phyloP scores from a whole-genome alignment of 2,329 filamentous ascomycete genomes.

The Talaromyces marneffei region DNA sequence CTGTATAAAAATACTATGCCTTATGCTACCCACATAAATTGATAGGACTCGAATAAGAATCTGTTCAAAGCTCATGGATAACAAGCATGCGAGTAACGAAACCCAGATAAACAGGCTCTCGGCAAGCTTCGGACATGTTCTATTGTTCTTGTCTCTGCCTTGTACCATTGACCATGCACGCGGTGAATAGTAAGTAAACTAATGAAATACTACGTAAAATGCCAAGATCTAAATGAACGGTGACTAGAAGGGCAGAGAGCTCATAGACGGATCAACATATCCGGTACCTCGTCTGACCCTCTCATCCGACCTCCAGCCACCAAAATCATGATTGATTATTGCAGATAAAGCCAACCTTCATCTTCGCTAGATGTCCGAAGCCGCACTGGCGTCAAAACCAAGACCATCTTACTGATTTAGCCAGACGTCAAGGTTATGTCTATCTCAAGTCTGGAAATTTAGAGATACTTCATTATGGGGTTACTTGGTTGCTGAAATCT shows the following conservation, averaged over 20 bases:
- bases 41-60: not conserved
- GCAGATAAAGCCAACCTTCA: not conserved
- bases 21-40: not conserved
- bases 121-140: not conserved
- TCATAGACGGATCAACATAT: not conserved
- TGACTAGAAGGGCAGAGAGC: not conserved
- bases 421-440: not conserved
- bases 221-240: not conserved
- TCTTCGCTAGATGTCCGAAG: not conserved
- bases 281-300: not conserved
- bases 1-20: not conserved
- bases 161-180: not conserved
- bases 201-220: not conserved
- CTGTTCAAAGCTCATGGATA: not conserved
- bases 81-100: not conserved
- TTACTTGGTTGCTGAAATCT: not conserved
- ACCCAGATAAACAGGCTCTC: not conserved
- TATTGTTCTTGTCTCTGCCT: not conserved
- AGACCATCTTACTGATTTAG: not conserved
- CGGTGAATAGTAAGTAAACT: not conserved
- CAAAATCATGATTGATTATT: not conserved
- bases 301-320: not conserved
- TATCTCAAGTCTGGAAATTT: not conserved
- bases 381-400: not conserved
- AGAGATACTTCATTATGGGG: slow-evolving; percentile 27